Evolutionary conservation across 2,329 filamentous ascomycete genomes (phyloP), one percentile per base, ranked within the genome.

Genomic region (Exserohilum turcica): DNA sequence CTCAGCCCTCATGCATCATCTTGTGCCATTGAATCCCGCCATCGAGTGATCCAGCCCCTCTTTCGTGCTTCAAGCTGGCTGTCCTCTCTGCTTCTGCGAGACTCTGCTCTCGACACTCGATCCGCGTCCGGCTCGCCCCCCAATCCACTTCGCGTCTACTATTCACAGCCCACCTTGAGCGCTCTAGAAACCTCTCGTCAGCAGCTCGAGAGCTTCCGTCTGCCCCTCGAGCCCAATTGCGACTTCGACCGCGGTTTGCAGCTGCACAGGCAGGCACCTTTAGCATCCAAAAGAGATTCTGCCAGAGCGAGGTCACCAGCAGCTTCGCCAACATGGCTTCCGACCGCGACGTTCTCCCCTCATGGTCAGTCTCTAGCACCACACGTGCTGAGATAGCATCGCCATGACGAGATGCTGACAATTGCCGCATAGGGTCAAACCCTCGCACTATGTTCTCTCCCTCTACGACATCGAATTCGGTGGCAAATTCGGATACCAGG

Each of bases 401-500:
- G 16, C 18, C n/a, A 21, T 2, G 7, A 31, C 1, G 6, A 6
- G 8, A 36, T 33, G 47, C 65, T 72, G 33, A 72, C 60, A 47
- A n/a, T 7, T 12, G 13, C 39, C 35, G 13, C 31, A 35, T 56
- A 87, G 84, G 70, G 86, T 93, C 72, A 93, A 91, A 78, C 92
- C 94, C 2, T 79, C 82, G 58, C 91, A 97, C 79, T 99, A 99
- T 78, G 81, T 85, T 68, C 81, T 99, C 61, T 91, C 88, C 50
- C 84, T 99, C 65, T 86, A 82, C 70, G 88, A 94, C 65, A 79
- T 99, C 60, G 87, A 96, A 64, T 78, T 86, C 48, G 82, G 84
- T 59, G 84, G 83, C 49, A 78, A 78, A 54, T 96, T 93, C 87
- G 86, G 84, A 55, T 99, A 93, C 79, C 86, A 93, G 78, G 94